Percentiles rank a stretch among this genome's conserved stretches.
phyloP scores from a whole-genome alignment of 1,139 yeast species.

The Suhomyces terraborum region DNA sequence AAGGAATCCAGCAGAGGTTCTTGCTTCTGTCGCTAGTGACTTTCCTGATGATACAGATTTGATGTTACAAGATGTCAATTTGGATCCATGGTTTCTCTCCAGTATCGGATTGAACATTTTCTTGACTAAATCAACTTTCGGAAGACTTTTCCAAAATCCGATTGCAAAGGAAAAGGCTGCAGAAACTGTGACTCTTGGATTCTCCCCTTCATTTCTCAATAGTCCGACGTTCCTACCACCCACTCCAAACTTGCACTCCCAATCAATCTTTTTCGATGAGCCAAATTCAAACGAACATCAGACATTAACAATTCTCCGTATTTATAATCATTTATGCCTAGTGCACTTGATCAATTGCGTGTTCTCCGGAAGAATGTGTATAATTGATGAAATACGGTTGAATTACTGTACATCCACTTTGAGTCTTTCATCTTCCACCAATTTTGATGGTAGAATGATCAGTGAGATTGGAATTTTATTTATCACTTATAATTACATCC shows the following conservation, averaged over 20 bases:
- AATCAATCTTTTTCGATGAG: conserved; percentile 35
- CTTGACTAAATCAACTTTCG: conserved; percentile 47
- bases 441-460: conserved; percentile 82
- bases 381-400: conserved; percentile 66
- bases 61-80: conserved; percentile 24
- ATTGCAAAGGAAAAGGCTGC: background rate
- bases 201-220: conserved; percentile 3
- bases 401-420: conserved; percentile 64
- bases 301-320: conserved; percentile 53
- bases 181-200: background rate
- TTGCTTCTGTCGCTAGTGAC: background rate
- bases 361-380: conserved; percentile 71
- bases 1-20: background rate
- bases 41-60: conserved; percentile 4
- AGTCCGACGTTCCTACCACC: conserved; percentile 4
- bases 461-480: conserved; percentile 71
- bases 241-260: conserved; percentile 3
- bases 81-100: conserved; percentile 66
- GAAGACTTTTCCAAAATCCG: conserved; percentile 22
- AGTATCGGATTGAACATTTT: conserved; percentile 61
- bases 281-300: conserved; percentile 48
- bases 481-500: conserved; percentile 63
- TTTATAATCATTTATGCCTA: conserved; percentile 73
- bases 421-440: conserved; percentile 65
- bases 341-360: conserved; percentile 72